Evolutionary conservation across 805 yeast genomes (phyloP), one percentile per base, ranked within the genome.

Genomic region (Jamesozyma spencerorum): DNA sequence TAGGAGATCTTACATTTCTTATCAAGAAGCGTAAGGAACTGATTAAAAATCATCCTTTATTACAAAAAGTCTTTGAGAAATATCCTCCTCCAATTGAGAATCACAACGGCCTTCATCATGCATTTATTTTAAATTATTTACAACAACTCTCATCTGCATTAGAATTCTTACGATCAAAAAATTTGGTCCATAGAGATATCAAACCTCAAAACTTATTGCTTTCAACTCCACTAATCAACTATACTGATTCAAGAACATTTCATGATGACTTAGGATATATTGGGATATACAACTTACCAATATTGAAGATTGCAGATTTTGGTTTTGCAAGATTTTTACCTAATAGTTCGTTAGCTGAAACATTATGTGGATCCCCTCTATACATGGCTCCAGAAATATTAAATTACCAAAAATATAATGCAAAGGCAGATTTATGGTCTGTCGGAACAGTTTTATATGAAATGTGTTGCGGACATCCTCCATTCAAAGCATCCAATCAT

Each of bases 301-400:
- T 88, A 8, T 70, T 92, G 47, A 90, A 90, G 61, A 79, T 92
- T 45, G 98, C 98, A 11, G 98, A 92, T 65, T 92, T 92, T 63
- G 98, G 98, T 1, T 92, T 92, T 66, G 98, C 98, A 4, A 72
- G 97, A 46, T 85, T 88, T 57, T 70, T 92, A 53, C 98, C 98
- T 5, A 79, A 84, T 37, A 83, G 97, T 2, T 81, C 95, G 1
- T 71, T 92, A 75, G 97, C 97, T 1, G 98, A 92, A 58, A 92
- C 98, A 1, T 68, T 92, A 49, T 92, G 98, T 70, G 98, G 98
- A 1, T 85, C 95, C 10, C 98, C 98, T 3, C 71, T 92, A 34
- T 92, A 92, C 63, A 92, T 92, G 98, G 98, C 98, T 0, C 98
- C 98, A 0, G 98, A 92, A 64, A 92, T 92, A 36, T 68, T 92